Percentiles rank a stretch among this genome's conserved stretches.
phyloP scores from a whole-genome alignment of 441 rosid species.

The Brassica hybrid region DNA sequence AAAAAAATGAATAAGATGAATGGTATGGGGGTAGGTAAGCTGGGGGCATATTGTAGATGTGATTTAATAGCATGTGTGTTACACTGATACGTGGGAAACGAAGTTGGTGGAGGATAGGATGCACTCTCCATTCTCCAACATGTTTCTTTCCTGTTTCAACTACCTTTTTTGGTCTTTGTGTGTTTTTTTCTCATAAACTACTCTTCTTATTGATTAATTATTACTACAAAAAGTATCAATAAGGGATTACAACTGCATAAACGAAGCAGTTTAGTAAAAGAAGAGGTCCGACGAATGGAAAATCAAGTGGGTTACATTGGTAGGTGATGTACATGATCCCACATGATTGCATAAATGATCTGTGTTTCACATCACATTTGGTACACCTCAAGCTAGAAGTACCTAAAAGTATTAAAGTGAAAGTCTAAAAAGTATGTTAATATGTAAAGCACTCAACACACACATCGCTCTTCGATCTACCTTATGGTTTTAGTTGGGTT shows the following conservation, averaged over 20 bases:
- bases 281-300: constrained; percentile 7
- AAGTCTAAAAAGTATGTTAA: too few relatives aligned
- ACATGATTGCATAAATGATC: constrained; percentile 4
- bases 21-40: not conserved
- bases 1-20: not conserved
- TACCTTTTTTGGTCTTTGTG: constrained; percentile 19
- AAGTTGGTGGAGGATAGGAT: constrained; percentile 31
- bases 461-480: constrained; percentile 4
- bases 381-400: not conserved
- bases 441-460: not conserved
- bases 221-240: not conserved
- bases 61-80: constrained; percentile 28
- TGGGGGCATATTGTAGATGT: constrained; percentile 6
- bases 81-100: constrained; percentile 25
- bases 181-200: constrained; percentile 23
- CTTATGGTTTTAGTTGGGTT: constrained; percentile 17
- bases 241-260: too few relatives aligned
- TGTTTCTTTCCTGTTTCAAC: constrained; percentile 41
- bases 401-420: too few relatives aligned
- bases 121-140: constrained; percentile 12
- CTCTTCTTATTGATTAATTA: not conserved
- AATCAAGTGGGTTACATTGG: constrained; percentile 6
- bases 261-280: not conserved
- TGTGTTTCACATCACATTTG: not conserved
- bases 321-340: constrained; percentile 18